Evolutionary conservation across 1,139 yeast genomes (phyloP), one percentile per base, ranked within the genome.

Genomic region (Taiozyma sp.): DNA sequence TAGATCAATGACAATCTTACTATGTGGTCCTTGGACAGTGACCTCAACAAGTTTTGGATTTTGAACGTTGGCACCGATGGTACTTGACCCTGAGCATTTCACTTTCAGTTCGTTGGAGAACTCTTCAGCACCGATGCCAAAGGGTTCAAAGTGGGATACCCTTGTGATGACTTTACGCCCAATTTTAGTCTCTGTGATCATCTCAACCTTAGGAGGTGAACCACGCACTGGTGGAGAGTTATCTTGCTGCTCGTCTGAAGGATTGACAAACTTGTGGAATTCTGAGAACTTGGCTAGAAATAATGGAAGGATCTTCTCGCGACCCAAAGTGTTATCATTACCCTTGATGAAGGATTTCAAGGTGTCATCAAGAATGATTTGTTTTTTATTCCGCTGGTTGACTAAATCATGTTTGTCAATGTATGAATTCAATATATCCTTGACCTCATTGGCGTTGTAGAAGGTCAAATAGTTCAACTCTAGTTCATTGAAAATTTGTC

Each of bases 11-110:
- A 88, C 80, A 1, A 79, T 68, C 48, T 79, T 77, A 16, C 85
- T 84, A 64, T 93, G 98, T 3, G 95, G 89, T 0, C 99, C 99
- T 68, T 93, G 98, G 3, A 93, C 96, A 47, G 83, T 76, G 1
- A 92, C 91, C 59, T 88, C 96, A 29, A 74, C 69, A 8, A 78
- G 64, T 28, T 78, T 81, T 3, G 87, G 84, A 48, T 79, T 76
- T 43, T 77, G 79, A 14, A 75, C 73, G 43, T 77, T 72, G 41
- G 76, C 81, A 2, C 81, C 81, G 16, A 89, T 79, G 0, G 97
- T 84, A 0, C 96, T 79, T 0, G 97, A 87, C 0, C 97, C 97
- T 22, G 96, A 93, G 67, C 98, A 93, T 56, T 83, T 83, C 32
- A 83, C 81, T 56, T 87, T 80, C 54, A 93, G 69, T 49, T 83